Conservation (phyloP, 306 rosid species). For the Gleditsia sinensis region DNA sequence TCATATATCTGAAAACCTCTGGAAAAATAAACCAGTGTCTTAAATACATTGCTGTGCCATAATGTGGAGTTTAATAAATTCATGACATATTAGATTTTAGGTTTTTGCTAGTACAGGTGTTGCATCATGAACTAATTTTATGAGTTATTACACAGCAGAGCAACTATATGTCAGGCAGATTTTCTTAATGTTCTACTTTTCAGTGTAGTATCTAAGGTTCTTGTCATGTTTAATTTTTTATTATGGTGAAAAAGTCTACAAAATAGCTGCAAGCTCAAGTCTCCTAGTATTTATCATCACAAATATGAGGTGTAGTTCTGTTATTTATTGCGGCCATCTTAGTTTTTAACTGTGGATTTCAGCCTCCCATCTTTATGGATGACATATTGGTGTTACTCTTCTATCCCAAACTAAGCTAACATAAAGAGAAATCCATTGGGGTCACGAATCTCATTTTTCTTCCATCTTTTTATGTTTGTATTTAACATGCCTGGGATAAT, state of each 20-base stretch:
- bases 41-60: too few species aligned
- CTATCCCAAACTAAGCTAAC: slow-evolving; percentile 5
- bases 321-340: slow-evolving; percentile 14
- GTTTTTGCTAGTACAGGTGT: too few species aligned
- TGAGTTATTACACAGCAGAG: too few species aligned
- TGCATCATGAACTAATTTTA: too few species aligned
- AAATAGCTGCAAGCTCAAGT: too few species aligned
- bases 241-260: slow-evolving; percentile 6
- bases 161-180: neutral
- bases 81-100: slow-evolving; percentile 15
- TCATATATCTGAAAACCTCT: too few species aligned
- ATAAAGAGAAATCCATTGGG: slow-evolving; percentile 33
- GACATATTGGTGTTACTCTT: slow-evolving; percentile 25
- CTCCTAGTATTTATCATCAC: slow-evolving; percentile 8
- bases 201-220: neutral
- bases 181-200: slow-evolving; percentile 18
- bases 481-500: too few species aligned
- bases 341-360: slow-evolving; percentile 31
- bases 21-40: too few species aligned
- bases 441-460: slow-evolving; percentile 31
- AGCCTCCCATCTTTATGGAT: slow-evolving; percentile 31
- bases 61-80: too few species aligned
- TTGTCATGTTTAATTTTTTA: slow-evolving; percentile 14
- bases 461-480: too few species aligned
- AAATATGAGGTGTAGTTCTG: slow-evolving; percentile 7